A percentile compares a stretch with the other conserved stretches of the same genome.
phyloP scores from a whole-genome alignment of 331 rosid species.

The Phaseolus coccineus region DNA sequence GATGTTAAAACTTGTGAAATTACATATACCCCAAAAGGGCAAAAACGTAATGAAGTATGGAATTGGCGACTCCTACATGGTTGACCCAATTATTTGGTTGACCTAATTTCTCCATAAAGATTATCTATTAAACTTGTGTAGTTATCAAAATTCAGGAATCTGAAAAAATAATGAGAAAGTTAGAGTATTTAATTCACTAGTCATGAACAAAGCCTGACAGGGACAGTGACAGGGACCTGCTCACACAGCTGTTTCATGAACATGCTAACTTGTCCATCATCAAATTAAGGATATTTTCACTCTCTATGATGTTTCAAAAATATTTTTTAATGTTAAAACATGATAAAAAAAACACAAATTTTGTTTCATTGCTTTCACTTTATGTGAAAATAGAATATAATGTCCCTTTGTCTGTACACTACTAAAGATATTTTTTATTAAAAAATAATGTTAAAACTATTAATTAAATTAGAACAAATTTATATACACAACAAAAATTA shows the following conservation, averaged over 20 bases:
- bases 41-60: background rate
- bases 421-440: no score
- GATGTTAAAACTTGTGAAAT: no score
- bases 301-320: background rate
- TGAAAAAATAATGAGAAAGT: background rate
- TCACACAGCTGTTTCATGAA: constrained; percentile 3
- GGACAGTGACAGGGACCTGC: background rate
- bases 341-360: background rate
- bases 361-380: background rate
- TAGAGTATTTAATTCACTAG: constrained; percentile 37
- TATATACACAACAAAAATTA: no score
- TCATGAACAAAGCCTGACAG: constrained; percentile 54
- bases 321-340: background rate
- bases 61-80: background rate
- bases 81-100: background rate
- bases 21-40: no score
- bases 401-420: no score
- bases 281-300: background rate
- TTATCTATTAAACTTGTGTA: background rate
- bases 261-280: background rate
- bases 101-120: background rate
- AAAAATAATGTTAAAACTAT: no score
- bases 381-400: background rate
- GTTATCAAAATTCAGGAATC: background rate
- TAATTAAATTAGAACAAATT: no score